Percentiles rank a stretch among this genome's conserved stretches.
phyloP scores from a whole-genome alignment of 2,329 filamentous ascomycete species.

The Fusarium sp. region DNA sequence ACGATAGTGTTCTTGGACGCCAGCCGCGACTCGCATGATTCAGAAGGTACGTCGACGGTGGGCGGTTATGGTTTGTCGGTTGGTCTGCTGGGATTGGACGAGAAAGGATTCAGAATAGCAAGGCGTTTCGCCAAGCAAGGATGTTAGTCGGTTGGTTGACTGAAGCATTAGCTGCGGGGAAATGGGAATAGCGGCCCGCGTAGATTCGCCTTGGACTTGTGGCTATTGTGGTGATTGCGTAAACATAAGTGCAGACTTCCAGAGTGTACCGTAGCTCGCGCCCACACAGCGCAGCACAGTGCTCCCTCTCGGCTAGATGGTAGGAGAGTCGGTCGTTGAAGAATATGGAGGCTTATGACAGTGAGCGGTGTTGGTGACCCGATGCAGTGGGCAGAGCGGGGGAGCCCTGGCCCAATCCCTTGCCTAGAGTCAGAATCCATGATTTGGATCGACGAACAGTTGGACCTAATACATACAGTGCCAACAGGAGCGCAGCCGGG shows the following conservation, averaged over 20 bases:
- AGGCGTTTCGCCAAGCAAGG: slow-evolving; percentile 2
- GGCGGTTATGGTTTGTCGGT: background rate
- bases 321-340: background rate
- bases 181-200: background rate
- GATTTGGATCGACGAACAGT: slow-evolving; percentile 33
- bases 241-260: background rate
- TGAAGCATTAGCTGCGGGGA: background rate
- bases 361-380: slow-evolving; percentile 21
- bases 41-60: background rate
- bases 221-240: background rate
- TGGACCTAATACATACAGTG: slow-evolving; percentile 22
- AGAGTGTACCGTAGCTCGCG: background rate
- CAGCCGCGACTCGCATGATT: background rate
- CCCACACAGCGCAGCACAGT: background rate
- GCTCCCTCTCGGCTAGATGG: background rate
- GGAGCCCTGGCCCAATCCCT: slow-evolving; percentile 24
- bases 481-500: slow-evolving; percentile 7
- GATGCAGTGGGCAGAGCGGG: slow-evolving; percentile 25
- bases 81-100: background rate
- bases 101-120: background rate
- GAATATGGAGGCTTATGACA: slow-evolving; percentile 4
- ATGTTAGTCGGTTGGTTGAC: slow-evolving; percentile 3
- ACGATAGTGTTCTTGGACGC: background rate
- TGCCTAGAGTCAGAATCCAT: slow-evolving; percentile 10
- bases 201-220: background rate